Evolutionary conservation across 805 yeast species (phyloP).

Genomic region (Priceomyces medius): DNA sequence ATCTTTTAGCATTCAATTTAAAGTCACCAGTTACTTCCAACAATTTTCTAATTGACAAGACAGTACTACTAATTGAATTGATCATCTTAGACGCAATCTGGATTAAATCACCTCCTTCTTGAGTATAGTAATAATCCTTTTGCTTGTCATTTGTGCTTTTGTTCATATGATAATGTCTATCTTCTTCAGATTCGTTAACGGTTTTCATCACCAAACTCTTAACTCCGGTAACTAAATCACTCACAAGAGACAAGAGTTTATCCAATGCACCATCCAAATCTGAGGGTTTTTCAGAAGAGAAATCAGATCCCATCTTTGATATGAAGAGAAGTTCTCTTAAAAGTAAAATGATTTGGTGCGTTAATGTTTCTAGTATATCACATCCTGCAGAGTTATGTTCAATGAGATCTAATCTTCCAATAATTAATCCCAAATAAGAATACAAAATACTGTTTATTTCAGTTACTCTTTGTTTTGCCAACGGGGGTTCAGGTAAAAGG

Average conservation of each 20-base stretch:
- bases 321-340: constrained; percentile 63
- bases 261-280: constrained; percentile 55
- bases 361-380: constrained; percentile 60
- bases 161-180: constrained; percentile 20
- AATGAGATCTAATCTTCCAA: constrained; percentile 76
- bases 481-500: constrained; percentile 54
- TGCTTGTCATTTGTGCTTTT: neutral
- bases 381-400: constrained; percentile 74
- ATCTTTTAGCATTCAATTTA: constrained; percentile 54
- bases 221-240: constrained; percentile 64
- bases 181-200: constrained; percentile 40
- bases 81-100: constrained; percentile 61
- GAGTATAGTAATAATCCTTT: constrained; percentile 52
- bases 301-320: constrained; percentile 49
- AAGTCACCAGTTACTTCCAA: constrained; percentile 66
- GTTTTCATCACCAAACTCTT: constrained; percentile 60
- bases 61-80: constrained; percentile 48
- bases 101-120: constrained; percentile 66
- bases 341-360: constrained; percentile 66
- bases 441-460: constrained; percentile 62
- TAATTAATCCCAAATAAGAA: constrained; percentile 61
- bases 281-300: constrained; percentile 35
- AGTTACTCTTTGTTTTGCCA: constrained; percentile 58
- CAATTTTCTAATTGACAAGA: constrained; percentile 50
- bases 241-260: constrained; percentile 55